phyloP scores from a whole-genome alignment of 2,329 filamentous ascomycete genomes.

The Phyllosticta ampelicida region DNA sequence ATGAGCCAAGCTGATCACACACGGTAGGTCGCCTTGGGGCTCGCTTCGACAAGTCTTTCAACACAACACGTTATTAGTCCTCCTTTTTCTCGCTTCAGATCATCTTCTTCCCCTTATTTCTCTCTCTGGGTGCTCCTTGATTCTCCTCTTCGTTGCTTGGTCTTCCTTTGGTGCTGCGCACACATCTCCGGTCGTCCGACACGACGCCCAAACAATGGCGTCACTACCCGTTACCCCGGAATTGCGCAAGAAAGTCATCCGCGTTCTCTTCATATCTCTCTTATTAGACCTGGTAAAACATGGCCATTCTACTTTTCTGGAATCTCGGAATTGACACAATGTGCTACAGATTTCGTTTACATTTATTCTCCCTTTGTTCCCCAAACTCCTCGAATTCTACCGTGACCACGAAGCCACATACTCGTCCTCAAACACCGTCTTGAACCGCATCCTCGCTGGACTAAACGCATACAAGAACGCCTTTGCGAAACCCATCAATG shows the following conservation, averaged over 20 bases:
- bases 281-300: constrained; percentile 69
- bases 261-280: constrained; percentile 79
- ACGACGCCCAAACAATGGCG: background rate
- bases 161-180: background rate
- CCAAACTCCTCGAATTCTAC: constrained; percentile 92
- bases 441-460: constrained; percentile 68
- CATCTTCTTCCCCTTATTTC: background rate
- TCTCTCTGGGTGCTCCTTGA: background rate
- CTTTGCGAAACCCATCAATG: constrained; percentile 86
- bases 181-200: background rate
- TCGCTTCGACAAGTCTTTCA: background rate
- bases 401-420: constrained; percentile 63
- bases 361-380: constrained; percentile 94
- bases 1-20: background rate
- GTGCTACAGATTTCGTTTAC: constrained; percentile 78
- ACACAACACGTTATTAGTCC: background rate
- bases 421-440: constrained; percentile 47
- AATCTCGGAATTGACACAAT: background rate
- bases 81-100: background rate
- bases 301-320: background rate
- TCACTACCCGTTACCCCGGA: constrained; percentile 28
- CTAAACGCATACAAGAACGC: constrained; percentile 92
- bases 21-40: background rate
- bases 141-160: background rate
- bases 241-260: constrained; percentile 68